Evolutionary conservation across 495 filamentous ascomycete genomes (phyloP).

Genomic region (Schizothecium vesticola): DNA sequence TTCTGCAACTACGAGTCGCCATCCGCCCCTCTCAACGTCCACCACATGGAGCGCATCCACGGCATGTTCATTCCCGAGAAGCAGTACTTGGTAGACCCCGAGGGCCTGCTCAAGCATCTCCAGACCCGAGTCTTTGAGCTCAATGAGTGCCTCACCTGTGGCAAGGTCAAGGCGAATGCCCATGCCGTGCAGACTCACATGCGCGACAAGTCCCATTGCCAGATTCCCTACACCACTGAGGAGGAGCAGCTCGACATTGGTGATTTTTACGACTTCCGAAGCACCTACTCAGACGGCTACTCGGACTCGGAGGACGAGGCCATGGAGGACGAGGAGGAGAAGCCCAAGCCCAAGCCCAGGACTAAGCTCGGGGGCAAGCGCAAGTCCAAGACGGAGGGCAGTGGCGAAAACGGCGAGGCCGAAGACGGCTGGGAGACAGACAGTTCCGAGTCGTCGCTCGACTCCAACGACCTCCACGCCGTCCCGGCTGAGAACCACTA

Average conservation of each 20-base stretch:
- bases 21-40: constrained; percentile 63
- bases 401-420: constrained; percentile 24
- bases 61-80: constrained; percentile 95
- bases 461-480: constrained; percentile 66
- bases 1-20: constrained; percentile 85
- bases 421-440: constrained; percentile 78
- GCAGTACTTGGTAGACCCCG: constrained; percentile 70
- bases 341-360: constrained; percentile 27
- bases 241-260: constrained; percentile 91
- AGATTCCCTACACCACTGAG: constrained; percentile 85
- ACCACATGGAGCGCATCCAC: constrained; percentile 88
- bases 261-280: constrained; percentile 96
- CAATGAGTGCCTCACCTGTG: constrained; percentile 72
- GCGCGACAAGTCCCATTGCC: constrained; percentile 93
- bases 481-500: constrained; percentile 62
- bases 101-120: constrained; percentile 69
- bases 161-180: constrained; percentile 65
- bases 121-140: constrained; percentile 73
- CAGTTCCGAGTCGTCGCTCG: constrained; percentile 74
- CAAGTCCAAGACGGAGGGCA: constrained; percentile 44
- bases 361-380: constrained; percentile 54
- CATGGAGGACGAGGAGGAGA: constrained; percentile 39
- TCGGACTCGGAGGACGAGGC: constrained; percentile 62
- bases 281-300: constrained; percentile 75
- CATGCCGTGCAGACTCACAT: constrained; percentile 87